These are phyloP conservation scores for Gossypium raimondii DNA, from an alignment of 345 rosid genomes.

Conservation along the genomic window DNA sequence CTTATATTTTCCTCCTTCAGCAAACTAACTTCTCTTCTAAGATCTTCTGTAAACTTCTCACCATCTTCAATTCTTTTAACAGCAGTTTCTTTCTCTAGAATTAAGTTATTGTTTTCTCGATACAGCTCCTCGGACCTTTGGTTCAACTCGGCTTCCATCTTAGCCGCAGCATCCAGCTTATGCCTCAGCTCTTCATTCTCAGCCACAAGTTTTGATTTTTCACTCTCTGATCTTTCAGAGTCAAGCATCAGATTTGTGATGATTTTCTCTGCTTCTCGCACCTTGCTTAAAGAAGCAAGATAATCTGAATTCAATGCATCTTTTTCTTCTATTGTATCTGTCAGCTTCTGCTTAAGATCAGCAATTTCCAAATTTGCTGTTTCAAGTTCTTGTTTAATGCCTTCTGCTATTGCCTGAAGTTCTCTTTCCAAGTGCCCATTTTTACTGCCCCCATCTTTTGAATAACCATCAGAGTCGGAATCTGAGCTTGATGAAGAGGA, in stretches of 20 bases:
- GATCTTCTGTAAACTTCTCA: slow-evolving; percentile 40
- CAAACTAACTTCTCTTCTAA: slow-evolving; percentile 34
- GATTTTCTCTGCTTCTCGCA: slow-evolving; percentile 48
- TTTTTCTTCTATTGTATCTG: slow-evolving; percentile 46
- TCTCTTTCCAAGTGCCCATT: slow-evolving; percentile 57
- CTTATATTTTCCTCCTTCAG: slow-evolving; percentile 32
- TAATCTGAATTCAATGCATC: slow-evolving; percentile 49
- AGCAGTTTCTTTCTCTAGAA: slow-evolving; percentile 39
- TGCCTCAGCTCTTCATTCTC: slow-evolving; percentile 47
- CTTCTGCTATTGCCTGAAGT: slow-evolving; percentile 37
- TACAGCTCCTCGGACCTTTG: slow-evolving; percentile 40
- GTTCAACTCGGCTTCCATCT: slow-evolving; percentile 42
- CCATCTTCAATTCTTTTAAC: slow-evolving; percentile 41
- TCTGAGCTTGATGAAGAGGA: slow-evolving; percentile 84
- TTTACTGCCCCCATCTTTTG: slow-evolving; percentile 43
- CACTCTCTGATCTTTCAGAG: slow-evolving; percentile 40
- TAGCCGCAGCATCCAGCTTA: slow-evolving; percentile 39
- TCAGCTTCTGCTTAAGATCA: slow-evolving; percentile 51
- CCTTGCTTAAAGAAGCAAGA: slow-evolving; percentile 47
- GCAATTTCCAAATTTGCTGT: slow-evolving; percentile 48
- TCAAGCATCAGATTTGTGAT: slow-evolving; percentile 50
- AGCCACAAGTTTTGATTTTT: slow-evolving; percentile 34
- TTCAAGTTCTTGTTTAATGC: slow-evolving; percentile 59
- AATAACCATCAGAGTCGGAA: slow-evolving; percentile 55
- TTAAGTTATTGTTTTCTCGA: slow-evolving; percentile 36